phyloP scores from a whole-genome alignment of 1,284 basidiomycete species.

The Leccinum subrobustum region DNA sequence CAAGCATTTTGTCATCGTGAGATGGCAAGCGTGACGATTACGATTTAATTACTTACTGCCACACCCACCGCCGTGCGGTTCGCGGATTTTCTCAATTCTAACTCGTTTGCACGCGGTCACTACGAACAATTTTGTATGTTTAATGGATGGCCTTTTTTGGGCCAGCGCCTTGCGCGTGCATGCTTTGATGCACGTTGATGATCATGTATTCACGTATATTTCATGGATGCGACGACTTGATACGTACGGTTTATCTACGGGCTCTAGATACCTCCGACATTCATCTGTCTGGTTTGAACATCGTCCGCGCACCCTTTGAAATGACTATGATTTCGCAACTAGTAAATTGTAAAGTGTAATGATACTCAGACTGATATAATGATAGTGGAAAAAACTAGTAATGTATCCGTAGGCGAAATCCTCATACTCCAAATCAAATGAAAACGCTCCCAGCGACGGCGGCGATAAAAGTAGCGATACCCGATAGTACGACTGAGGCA shows the following conservation, averaged over 20 bases:
- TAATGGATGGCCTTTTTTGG: not conserved
- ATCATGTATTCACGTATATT: conserved; percentile 14
- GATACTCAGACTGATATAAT: conserved; percentile 1
- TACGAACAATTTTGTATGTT: not conserved
- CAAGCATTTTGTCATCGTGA: conserved; percentile 55
- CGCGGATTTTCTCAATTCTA: not conserved
- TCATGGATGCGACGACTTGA: conserved; percentile 9
- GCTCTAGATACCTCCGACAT: not conserved
- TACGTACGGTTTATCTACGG: conserved; percentile 3
- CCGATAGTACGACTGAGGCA: conserved; percentile 24
- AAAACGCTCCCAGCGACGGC: conserved; percentile 23
- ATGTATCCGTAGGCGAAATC: conserved; percentile 7
- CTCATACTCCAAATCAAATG: conserved; percentile 17
- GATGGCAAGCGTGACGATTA: not conserved
- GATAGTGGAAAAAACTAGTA: conserved; percentile 5
- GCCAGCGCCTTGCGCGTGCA: not conserved
- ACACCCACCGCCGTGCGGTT: not conserved
- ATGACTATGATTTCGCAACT: conserved; percentile 4
- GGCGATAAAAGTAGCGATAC: conserved; percentile 25
- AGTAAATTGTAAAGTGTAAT: conserved; percentile 4
- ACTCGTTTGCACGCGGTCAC: not conserved
- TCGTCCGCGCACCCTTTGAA: not conserved
- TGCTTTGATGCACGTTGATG: conserved; percentile 1
- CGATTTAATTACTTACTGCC: not conserved
- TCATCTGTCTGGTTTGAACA: not conserved